Conservation (phyloP, 2,329 filamentous ascomycete genomes). For the Verticillium nubilum region DNA sequence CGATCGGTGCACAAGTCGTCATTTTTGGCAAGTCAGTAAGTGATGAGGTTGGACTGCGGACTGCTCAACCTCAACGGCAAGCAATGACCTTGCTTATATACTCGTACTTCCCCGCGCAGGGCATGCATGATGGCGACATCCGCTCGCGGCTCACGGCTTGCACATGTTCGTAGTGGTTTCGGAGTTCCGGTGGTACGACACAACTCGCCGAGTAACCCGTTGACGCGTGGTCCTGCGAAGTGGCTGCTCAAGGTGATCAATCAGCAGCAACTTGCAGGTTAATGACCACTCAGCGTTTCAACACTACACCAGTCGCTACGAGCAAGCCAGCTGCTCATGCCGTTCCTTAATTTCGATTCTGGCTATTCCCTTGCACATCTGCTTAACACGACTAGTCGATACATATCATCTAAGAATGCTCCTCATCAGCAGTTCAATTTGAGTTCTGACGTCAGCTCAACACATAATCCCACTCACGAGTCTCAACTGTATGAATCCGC, state of each 20-base stretch:
- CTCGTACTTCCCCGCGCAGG: neutral
- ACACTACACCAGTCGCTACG: no score
- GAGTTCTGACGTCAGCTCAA: neutral
- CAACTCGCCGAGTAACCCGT: neutral
- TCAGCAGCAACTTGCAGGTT: no score
- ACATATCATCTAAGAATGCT: no score
- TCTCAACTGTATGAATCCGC: no score
- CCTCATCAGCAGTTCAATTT: neutral
- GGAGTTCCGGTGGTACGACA: neutral
- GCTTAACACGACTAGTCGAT: no score
- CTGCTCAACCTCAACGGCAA: no score
- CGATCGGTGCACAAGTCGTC: neutral
- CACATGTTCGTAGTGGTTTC: neutral
- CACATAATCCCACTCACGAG: neutral
- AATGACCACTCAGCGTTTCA: no score
- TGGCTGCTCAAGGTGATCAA: no score
- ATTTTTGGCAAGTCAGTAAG: slow-evolving; percentile 18
- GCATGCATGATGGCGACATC: slow-evolving; percentile 9
- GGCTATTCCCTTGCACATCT: no score
- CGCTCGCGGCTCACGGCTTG: neutral
- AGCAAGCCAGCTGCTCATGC: no score
- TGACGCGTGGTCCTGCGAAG: neutral
- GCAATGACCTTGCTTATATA: no score
- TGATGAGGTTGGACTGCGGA: neutral
- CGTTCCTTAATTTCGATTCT: no score